These are phyloP conservation scores for Parathielavia appendiculata DNA, from an alignment of 495 filamentous ascomycete genomes.

Conservation along the genomic window DNA sequence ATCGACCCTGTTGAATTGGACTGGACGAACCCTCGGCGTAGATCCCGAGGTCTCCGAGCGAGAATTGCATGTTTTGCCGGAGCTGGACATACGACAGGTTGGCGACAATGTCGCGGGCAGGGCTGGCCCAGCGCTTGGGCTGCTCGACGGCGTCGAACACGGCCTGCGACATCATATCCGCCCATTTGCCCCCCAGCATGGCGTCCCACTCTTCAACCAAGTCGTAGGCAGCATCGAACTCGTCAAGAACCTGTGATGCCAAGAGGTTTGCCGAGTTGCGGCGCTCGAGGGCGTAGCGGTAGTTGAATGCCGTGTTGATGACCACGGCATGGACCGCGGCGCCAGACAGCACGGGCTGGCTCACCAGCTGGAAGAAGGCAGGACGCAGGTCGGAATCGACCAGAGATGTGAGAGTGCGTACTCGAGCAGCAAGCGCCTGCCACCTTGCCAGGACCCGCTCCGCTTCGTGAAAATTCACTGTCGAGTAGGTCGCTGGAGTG, in stretches of 20 bases:
- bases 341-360: slow-evolving; percentile 53
- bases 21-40: slow-evolving; percentile 50
- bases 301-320: slow-evolving; percentile 44
- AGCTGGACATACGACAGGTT: slow-evolving; percentile 46
- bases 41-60: slow-evolving; percentile 56
- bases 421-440: slow-evolving; percentile 41
- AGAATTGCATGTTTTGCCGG: slow-evolving; percentile 38
- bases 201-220: slow-evolving; percentile 53
- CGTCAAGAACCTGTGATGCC: slow-evolving; percentile 45
- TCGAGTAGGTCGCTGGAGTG: slow-evolving; percentile 47
- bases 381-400: slow-evolving; percentile 35
- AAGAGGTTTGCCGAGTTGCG: slow-evolving; percentile 54
- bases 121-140: slow-evolving; percentile 45
- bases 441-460: slow-evolving; percentile 51
- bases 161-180: slow-evolving; percentile 50
- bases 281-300: slow-evolving; percentile 51
- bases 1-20: slow-evolving; percentile 51
- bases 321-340: slow-evolving; percentile 49
- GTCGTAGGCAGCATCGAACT: slow-evolving; percentile 52
- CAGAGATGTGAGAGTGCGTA: slow-evolving; percentile 40
- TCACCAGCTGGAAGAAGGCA: slow-evolving; percentile 57
- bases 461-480: slow-evolving; percentile 56
- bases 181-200: slow-evolving; percentile 58
- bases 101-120: slow-evolving; percentile 51
- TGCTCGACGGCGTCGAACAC: slow-evolving; percentile 37